Conservation (phyloP, 305 asterid genomes). For the Solanum chacoense region DNA sequence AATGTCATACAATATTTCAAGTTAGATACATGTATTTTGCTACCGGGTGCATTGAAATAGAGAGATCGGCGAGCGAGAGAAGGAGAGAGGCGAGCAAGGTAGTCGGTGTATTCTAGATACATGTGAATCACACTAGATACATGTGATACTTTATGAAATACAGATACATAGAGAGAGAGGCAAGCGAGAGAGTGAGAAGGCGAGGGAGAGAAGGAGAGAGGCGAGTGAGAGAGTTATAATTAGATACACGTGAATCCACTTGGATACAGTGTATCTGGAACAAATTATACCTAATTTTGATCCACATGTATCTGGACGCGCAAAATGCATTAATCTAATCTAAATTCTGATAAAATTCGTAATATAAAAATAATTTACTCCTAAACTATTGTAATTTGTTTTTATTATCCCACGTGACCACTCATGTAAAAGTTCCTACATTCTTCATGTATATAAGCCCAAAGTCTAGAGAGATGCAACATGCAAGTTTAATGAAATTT, state of each 20-base stretch:
- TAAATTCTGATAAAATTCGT: too few relatives aligned
- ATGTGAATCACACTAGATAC: too few relatives aligned
- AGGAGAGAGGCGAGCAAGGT: not conserved
- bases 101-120: too few relatives aligned
- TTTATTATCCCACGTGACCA: not conserved
- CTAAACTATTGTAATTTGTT: not conserved
- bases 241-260: not conserved
- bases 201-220: not conserved
- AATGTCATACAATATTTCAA: too few relatives aligned
- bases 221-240: not conserved
- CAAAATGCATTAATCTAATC: too few relatives aligned
- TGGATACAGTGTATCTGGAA: too few relatives aligned
- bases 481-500: not conserved
- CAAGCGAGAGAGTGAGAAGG: not conserved
- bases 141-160: not conserved
- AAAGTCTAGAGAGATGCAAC: not conserved
- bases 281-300: too few relatives aligned
- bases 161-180: not conserved
- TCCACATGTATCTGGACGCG: not conserved
- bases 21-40: not conserved
- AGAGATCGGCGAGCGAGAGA: not conserved
- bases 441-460: not conserved
- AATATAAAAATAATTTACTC: not conserved
- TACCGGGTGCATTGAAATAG: not conserved
- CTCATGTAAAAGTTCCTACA: not conserved